These are phyloP conservation scores for Voacanga thouarsii DNA, from an alignment of 257 asterid species.

Conservation along the genomic window DNA sequence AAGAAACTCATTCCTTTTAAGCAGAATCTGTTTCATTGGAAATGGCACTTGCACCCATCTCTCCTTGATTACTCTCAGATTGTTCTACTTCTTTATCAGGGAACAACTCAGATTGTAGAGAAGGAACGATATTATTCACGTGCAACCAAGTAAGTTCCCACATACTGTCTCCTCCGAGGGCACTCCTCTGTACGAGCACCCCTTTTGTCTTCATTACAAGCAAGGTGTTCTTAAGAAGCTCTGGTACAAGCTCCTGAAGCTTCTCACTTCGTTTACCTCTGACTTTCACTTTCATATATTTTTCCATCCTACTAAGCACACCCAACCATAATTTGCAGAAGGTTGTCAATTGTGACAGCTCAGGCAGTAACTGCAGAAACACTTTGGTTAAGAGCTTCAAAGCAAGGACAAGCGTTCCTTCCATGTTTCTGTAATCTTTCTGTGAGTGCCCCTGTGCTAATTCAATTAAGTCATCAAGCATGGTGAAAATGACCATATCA, in stretches of 20 bases:
- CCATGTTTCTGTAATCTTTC: constrained; percentile 81
- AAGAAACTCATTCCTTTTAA: constrained; percentile 22
- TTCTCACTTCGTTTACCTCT: constrained; percentile 69
- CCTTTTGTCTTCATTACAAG: constrained; percentile 83
- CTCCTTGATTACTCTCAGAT: constrained; percentile 24
- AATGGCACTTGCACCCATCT: constrained; percentile 13
- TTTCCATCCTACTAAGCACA: constrained; percentile 81
- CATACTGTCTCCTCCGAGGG: constrained; percentile 83
- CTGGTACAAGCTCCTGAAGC: constrained; percentile 85
- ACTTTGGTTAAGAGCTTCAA: constrained; percentile 69
- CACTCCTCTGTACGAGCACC: constrained; percentile 67
- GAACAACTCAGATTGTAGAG: constrained; percentile 67
- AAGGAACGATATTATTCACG: constrained; percentile 71
- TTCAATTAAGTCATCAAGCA: constrained; percentile 87
- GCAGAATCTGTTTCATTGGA: constrained; percentile 26
- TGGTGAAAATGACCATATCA: constrained; percentile 79
- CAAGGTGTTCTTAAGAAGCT: constrained; percentile 70
- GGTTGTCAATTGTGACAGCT: constrained; percentile 56
- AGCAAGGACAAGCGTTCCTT: constrained; percentile 82
- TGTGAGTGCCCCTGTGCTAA: constrained; percentile 83
- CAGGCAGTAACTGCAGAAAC: constrained; percentile 49
- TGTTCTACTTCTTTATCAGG: constrained; percentile 51
- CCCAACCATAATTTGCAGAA: constrained; percentile 92
- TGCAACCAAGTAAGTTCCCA: constrained; percentile 98
- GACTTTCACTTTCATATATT: constrained; percentile 68